These are phyloP conservation scores for Trichophyton simii DNA, from an alignment of 2,329 filamentous ascomycete species.

Conservation along the genomic window DNA sequence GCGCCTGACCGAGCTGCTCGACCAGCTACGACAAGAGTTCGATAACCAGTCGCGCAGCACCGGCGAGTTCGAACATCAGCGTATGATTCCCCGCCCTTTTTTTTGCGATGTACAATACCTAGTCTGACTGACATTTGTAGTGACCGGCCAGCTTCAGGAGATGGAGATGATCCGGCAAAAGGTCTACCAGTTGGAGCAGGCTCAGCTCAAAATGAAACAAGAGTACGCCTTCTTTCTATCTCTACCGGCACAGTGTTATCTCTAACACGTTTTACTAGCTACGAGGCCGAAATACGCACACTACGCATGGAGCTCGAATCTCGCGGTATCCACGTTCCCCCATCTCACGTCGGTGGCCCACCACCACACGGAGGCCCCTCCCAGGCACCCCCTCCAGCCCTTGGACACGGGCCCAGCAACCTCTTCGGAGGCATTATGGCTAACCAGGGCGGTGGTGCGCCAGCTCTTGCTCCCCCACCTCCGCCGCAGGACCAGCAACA, in stretches of 20 bases:
- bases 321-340: slow-evolving; percentile 50
- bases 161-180: slow-evolving; percentile 90
- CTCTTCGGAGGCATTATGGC: slow-evolving; percentile 95
- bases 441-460: slow-evolving; percentile 70
- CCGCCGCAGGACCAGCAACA: slow-evolving; percentile 52
- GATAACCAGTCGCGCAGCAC: slow-evolving; percentile 69
- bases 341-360: slow-evolving; percentile 58
- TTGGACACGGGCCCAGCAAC: slow-evolving; percentile 78
- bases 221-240: slow-evolving; percentile 51
- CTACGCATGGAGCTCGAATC: slow-evolving; percentile 78
- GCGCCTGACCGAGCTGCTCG: slow-evolving; percentile 81
- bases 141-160: slow-evolving; percentile 81
- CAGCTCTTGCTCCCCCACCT: slow-evolving; percentile 66
- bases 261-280: slow-evolving; percentile 42
- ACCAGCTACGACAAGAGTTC: slow-evolving; percentile 82
- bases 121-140: slow-evolving; percentile 36
- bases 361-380: slow-evolving; percentile 67
- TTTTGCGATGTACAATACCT: neutral
- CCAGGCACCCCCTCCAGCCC: slow-evolving; percentile 70
- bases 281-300: slow-evolving; percentile 79
- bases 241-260: neutral
- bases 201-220: slow-evolving; percentile 74
- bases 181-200: slow-evolving; percentile 84
- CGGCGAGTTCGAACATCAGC: slow-evolving; percentile 83
- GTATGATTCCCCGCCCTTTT: slow-evolving; percentile 46